Conservation (phyloP, 2,329 filamentous ascomycete genomes). For the Fusarium redolens region DNA sequence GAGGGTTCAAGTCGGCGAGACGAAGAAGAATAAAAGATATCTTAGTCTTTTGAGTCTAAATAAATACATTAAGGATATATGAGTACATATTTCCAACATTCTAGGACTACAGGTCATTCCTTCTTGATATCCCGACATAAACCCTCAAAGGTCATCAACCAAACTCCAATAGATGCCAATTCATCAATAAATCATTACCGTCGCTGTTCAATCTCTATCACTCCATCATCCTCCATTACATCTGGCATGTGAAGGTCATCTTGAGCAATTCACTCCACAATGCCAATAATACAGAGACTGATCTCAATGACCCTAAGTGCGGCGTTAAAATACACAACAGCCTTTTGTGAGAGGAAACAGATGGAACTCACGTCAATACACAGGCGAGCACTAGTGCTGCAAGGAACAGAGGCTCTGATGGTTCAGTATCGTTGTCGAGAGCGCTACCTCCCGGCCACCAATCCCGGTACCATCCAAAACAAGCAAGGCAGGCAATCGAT, state of each 20-base stretch:
- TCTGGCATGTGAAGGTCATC: too few species aligned
- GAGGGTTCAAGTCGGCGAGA: too few species aligned
- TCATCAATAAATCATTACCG: neutral
- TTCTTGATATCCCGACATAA: neutral
- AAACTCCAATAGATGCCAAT: neutral
- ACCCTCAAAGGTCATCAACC: neutral
- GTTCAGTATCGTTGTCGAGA: neutral
- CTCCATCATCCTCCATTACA: neutral
- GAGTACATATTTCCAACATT: too few species aligned
- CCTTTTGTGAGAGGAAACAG: accelerated
- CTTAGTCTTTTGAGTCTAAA: neutral
- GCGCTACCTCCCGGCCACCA: neutral
- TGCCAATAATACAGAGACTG: neutral
- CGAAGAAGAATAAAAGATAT: too few species aligned
- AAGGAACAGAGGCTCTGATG: neutral
- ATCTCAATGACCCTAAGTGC: neutral
- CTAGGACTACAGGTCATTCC: accelerated
- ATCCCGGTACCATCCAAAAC: neutral
- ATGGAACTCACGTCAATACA: neutral
- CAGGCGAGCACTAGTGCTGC: neutral
- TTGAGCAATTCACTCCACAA: neutral
- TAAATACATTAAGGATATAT: too few species aligned
- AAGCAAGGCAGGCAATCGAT: neutral
- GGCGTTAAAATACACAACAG: accelerated
- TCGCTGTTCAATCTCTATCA: accelerated